These are phyloP conservation scores for Coemansia sp. DNA, from an alignment of 371 early-diverging fungal genomes.

Conservation along the genomic window DNA sequence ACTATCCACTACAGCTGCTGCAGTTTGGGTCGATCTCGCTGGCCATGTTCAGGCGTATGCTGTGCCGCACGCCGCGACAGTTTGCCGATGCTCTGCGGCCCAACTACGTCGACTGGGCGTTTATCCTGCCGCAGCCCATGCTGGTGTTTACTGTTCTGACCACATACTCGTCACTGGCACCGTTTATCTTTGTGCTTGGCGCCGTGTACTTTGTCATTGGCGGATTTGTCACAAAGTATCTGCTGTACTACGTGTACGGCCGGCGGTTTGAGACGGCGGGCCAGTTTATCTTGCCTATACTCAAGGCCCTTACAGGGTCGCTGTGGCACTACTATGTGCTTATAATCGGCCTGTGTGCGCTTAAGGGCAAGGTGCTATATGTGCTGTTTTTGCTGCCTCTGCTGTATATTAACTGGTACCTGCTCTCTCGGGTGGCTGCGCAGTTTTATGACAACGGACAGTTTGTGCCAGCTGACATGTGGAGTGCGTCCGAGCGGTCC, in stretches of 20 bases:
- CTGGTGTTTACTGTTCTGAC: conserved; percentile 80
- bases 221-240: conserved; percentile 74
- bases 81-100: conserved; percentile 58
- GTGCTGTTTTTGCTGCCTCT: conserved; percentile 46
- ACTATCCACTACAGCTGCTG: conserved; percentile 67
- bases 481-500: background rate
- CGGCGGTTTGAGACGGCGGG: conserved; percentile 83
- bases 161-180: conserved; percentile 84
- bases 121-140: conserved; percentile 68
- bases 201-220: conserved; percentile 73
- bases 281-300: conserved; percentile 68
- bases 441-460: conserved; percentile 43
- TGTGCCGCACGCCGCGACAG: conserved; percentile 69
- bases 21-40: conserved; percentile 60
- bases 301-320: conserved; percentile 72
- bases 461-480: conserved; percentile 46
- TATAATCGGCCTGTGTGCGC: conserved; percentile 75
- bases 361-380: conserved; percentile 53
- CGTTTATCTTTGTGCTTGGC: conserved; percentile 78
- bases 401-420: conserved; percentile 44
- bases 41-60: conserved; percentile 52
- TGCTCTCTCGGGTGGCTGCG: conserved; percentile 34
- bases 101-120: conserved; percentile 63
- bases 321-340: conserved; percentile 81
- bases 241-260: conserved; percentile 77